Percentiles rank a stretch among this genome's conserved stretches.
Evolutionary conservation across 192 early-diverging fungal species (phyloP).

Genomic region (Globomyces pollinis-pini): DNA sequence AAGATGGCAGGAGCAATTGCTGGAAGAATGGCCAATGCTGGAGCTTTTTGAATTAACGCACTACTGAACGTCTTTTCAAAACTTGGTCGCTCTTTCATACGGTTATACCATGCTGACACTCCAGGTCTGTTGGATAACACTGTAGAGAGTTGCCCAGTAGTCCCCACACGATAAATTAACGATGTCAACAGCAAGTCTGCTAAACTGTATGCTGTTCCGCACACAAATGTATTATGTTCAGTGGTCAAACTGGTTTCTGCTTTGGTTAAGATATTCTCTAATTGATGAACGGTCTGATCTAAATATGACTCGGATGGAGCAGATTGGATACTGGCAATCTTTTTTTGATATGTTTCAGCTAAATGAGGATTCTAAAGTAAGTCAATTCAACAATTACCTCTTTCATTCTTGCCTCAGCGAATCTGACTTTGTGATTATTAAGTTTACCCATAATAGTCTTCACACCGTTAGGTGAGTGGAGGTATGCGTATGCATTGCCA

Average conservation of each 20-base stretch:
- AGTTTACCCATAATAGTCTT: background rate
- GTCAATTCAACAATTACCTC: too few species aligned
- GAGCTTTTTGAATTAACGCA: background rate
- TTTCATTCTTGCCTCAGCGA: background rate
- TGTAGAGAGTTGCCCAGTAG: background rate
- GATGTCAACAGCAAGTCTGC: slow-evolving; percentile 7
- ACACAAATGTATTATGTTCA: background rate
- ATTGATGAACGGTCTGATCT: too few species aligned
- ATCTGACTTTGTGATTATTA: background rate
- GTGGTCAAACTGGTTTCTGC: background rate
- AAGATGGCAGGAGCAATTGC: background rate
- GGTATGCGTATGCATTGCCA: slow-evolving; percentile 9
- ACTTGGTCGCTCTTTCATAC: slow-evolving; percentile 9
- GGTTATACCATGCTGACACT: background rate
- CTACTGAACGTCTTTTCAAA: slow-evolving; percentile 5
- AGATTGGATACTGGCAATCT: background rate
- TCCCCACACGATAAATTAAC: background rate
- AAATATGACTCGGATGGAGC: background rate
- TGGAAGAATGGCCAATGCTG: background rate
- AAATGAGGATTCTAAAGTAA: slow-evolving; percentile 15
- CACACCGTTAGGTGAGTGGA: background rate
- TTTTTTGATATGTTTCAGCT: background rate
- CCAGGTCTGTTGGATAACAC: background rate
- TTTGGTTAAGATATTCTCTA: background rate
- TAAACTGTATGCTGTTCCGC: slow-evolving; percentile 5